Evolutionary conservation across 495 filamentous ascomycete species (phyloP).

Genomic region (Aspergillus bridgeri): DNA sequence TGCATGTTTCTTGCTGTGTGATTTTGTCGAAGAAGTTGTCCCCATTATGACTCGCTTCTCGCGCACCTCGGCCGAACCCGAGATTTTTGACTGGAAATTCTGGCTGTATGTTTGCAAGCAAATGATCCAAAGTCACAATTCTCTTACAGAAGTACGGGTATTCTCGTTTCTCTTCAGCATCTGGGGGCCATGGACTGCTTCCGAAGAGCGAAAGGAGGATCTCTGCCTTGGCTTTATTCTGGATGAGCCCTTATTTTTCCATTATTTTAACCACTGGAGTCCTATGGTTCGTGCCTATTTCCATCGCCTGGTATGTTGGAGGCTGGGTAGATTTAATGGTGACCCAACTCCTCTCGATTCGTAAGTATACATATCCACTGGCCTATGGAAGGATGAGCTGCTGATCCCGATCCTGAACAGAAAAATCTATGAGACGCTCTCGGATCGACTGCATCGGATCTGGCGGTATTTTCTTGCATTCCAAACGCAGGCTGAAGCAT

Average conservation of each 20-base stretch:
- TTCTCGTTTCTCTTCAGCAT: conserved; percentile 80
- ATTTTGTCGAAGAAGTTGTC: conserved; percentile 82
- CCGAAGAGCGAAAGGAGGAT: conserved; percentile 64
- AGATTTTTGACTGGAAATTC: conserved; percentile 74
- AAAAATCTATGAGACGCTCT: conserved; percentile 66
- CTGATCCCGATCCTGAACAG: conserved; percentile 12
- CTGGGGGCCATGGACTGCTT: conserved; percentile 70
- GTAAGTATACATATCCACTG: conserved; percentile 54
- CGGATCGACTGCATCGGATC: conserved; percentile 63
- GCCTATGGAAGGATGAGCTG: neutral
- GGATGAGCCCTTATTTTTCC: conserved; percentile 72
- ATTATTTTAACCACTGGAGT: conserved; percentile 94
- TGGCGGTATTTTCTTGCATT: conserved; percentile 76
- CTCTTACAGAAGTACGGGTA: conserved; percentile 86
- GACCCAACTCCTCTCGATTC: conserved; percentile 62
- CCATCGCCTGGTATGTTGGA: conserved; percentile 92
- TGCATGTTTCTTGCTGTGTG: conserved; percentile 88
- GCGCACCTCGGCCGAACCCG: conserved; percentile 37
- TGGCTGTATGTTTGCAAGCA: conserved; percentile 82
- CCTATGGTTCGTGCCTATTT: conserved; percentile 97
- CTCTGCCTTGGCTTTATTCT: conserved; percentile 80
- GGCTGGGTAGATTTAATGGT: conserved; percentile 75
- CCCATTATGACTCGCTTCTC: conserved; percentile 57
- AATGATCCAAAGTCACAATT: conserved; percentile 87
- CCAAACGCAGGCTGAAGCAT: conserved; percentile 61